Evolutionary conservation across 2,329 filamentous ascomycete genomes (phyloP), one percentile per base, ranked within the genome.

Genomic region (Penicillium frequentans): DNA sequence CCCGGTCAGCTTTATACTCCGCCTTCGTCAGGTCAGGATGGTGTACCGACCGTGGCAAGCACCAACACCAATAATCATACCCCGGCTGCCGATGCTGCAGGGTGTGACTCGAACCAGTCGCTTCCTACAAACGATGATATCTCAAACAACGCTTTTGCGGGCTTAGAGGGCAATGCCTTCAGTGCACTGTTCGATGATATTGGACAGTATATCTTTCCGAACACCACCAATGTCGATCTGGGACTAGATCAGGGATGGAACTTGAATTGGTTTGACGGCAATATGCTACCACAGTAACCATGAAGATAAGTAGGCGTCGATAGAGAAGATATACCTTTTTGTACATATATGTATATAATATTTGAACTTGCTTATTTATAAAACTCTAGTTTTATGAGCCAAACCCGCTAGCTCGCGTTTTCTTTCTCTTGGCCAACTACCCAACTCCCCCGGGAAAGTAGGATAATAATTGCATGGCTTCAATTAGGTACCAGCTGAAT

Each of bases 231-330:
- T 52, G 49, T 71, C 35, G 70, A 73, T 53, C 57, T 75, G 13
- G 71, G 73, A 51, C 62, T 77, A 27, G 74, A 75, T 55, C 72
- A 75, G 52, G 75, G 74, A 21, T 77, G 73, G 75, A 68, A 71
- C 55, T 50, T 73, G 53, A 72, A 76, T 57, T 76, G 74, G 74
- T 68, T 70, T 49, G 68, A 70, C 21, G 59, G 55, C 43, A 55
- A 43, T 6, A 13, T 43, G 35, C 21, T 27, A 16, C 29, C 37
- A 27, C 37, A 33, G 27, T 52, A 29, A 29, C 8, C 14, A 16
- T 45, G 13, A 16, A n/a, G 24, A 24, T 7, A 21, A 5, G 14
- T 13, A 10, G 24, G 10, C n/a, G 6, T n/a, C 44, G 23, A 10
- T 47, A n/a, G 21, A 14, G 21, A 26, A 2, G 11, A 23, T 39